phyloP scores from a whole-genome alignment of 306 rosid genomes.

The Fagus crenata region DNA sequence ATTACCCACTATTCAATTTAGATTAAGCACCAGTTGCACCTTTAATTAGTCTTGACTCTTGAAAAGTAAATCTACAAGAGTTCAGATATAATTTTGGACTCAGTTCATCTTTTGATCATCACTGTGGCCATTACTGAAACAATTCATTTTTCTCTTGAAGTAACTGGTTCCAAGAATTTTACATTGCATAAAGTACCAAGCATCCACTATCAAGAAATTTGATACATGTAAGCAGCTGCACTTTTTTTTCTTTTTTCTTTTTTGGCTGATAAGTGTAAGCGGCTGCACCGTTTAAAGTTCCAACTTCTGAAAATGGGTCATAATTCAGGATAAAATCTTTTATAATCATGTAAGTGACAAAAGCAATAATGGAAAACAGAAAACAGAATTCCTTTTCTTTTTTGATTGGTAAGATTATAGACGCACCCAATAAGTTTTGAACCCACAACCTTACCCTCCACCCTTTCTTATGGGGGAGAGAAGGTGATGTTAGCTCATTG shows the following conservation, averaged over 20 bases:
- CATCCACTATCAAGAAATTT: neutral
- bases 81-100: neutral
- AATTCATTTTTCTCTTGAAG: neutral
- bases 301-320: neutral
- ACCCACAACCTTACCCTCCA: too few relatives aligned
- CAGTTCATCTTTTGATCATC: neutral
- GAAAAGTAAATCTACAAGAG: neutral
- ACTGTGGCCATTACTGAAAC: neutral
- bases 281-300: neutral
- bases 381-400: too few relatives aligned
- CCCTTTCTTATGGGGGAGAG: too few relatives aligned
- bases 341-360: neutral
- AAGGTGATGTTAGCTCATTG: too few relatives aligned
- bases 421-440: too few relatives aligned
- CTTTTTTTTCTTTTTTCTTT: too few relatives aligned
- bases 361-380: neutral
- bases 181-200: neutral
- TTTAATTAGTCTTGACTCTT: neutral
- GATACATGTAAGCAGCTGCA: neutral
- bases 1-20: neutral
- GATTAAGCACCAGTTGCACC: neutral
- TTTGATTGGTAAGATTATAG: too few relatives aligned
- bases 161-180: neutral
- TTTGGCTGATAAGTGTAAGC: too few relatives aligned
- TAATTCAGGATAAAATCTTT: neutral